phyloP scores from a whole-genome alignment of 2,329 filamentous ascomycete genomes.

The Paraconiothyrium sp. region DNA sequence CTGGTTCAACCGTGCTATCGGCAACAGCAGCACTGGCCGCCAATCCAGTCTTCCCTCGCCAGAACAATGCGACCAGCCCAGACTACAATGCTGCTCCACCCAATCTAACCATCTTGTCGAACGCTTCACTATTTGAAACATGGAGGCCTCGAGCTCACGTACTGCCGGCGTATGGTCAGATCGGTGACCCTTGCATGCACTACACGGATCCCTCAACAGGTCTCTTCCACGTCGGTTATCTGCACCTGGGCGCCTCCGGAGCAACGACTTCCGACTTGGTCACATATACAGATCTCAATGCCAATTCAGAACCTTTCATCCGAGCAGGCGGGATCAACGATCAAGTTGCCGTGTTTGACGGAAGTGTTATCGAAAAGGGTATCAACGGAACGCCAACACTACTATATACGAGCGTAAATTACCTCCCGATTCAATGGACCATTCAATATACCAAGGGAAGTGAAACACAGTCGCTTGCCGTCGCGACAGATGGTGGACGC shows the following conservation, averaged over 20 bases:
- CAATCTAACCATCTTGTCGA: slow-evolving; percentile 29
- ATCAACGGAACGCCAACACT: slow-evolving; percentile 57
- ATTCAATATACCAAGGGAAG: slow-evolving; percentile 57
- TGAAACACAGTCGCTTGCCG: slow-evolving; percentile 58
- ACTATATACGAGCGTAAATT: slow-evolving; percentile 57
- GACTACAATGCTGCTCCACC: slow-evolving; percentile 31
- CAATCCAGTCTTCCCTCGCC: slow-evolving; percentile 19
- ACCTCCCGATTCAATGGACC: slow-evolving; percentile 58
- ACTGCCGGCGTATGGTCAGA: slow-evolving; percentile 52
- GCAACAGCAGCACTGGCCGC: not conserved
- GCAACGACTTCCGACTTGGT: slow-evolving; percentile 54
- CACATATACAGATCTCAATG: slow-evolving; percentile 52
- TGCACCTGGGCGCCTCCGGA: slow-evolving; percentile 48
- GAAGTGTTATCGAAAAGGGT: slow-evolving; percentile 55
- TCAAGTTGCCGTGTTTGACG: slow-evolving; percentile 57
- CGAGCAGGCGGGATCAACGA: slow-evolving; percentile 54
- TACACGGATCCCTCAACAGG: slow-evolving; percentile 57
- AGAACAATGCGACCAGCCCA: slow-evolving; percentile 15
- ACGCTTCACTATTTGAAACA: slow-evolving; percentile 27
- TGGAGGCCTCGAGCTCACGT: slow-evolving; percentile 54
- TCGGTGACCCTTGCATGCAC: slow-evolving; percentile 58
- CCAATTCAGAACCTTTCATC: slow-evolving; percentile 40
- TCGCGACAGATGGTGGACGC: slow-evolving; percentile 51
- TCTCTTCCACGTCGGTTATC: slow-evolving; percentile 57
- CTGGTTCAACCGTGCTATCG: slow-evolving; percentile 3